Percentiles rank a stretch among this genome's conserved stretches.
These are phyloP conservation scores for Litsea cubeba DNA, from an alignment of 164 flowering plant species.

Conservation along the genomic window DNA sequence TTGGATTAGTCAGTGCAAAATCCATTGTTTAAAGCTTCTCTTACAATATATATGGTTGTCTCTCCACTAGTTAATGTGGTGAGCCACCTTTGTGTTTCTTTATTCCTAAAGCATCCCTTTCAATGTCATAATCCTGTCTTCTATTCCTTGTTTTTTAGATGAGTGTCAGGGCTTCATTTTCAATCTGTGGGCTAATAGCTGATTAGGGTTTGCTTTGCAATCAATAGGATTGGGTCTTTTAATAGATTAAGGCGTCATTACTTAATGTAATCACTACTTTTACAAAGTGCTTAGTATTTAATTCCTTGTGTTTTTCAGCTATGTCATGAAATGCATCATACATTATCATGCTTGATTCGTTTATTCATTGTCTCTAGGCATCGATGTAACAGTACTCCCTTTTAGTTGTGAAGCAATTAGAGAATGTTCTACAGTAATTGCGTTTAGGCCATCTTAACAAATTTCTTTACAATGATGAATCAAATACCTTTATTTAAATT, in stretches of 20 bases:
- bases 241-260: background rate
- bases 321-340: background rate
- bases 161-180: background rate
- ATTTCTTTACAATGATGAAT: background rate
- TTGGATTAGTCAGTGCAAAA: constrained; percentile 3
- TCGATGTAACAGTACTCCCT: background rate
- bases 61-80: constrained; percentile 2
- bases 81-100: background rate
- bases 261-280: too few relatives aligned
- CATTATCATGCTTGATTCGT: background rate
- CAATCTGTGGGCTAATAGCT: background rate
- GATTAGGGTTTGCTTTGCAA: background rate
- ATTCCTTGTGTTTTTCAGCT: background rate
- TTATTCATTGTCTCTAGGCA: background rate
- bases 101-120: background rate
- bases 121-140: constrained; percentile 3
- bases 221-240: background rate
- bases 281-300: background rate
- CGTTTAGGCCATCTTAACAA: background rate
- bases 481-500: background rate
- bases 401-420: too few relatives aligned
- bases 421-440: background rate
- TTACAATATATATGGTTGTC: background rate
- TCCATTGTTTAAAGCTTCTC: background rate
- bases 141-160: background rate